Base-by-base conservation (phyloP, 495 filamentous ascomycete genomes). In the Jackrogersella minutella region DNA sequence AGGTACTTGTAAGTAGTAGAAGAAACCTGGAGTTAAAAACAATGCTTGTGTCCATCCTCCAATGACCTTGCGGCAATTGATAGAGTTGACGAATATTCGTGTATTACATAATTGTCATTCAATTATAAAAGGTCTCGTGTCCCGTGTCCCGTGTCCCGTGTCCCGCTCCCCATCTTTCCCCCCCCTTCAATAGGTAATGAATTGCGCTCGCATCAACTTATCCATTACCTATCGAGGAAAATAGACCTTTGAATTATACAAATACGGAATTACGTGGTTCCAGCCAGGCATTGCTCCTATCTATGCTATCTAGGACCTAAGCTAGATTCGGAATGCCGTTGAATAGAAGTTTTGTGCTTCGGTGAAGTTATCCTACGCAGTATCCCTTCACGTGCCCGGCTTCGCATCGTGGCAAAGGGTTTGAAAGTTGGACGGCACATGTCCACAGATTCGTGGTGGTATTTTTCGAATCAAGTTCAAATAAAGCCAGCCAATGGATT, bases 401-500 rank as follows among this genome's bases (percentile, higher is more conserved):
- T n/a, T 56, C 33, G 43, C 46, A 68, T 58, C 43, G 58, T 21
- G 39, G 53, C 24, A n/a, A 68, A 58, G 58, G 58, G 22, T 36
- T 3, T 34, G 31, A 28, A 40, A n/a, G 37, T 33, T 22, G n/a
- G 44, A 31, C 44, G 14, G 40, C 57, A 26, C 46, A 51, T 52
- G 57, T 44, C n/a, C n/a, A n/a, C 39, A 17, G 21, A 9, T 31
- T 22, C 9, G 10, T 60, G 37, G 21, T 21, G 39, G 16, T 57
- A 10, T 22, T 41, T 30, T 8, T 59, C 47, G 37, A 40, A 21
- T 56, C 31, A 41, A 49, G 24, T 17, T 41, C 5, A 28, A 46
- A 49, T 49, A 68, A 10, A 54, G 21, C 51, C 36, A 51, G n/a
- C 65, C 65, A 68, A 68, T 68, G 30, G n/a, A 19, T 49, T 68